Percentiles rank a stretch among this genome's conserved stretches.
These are phyloP conservation scores for Citrullus amarus DNA, from an alignment of 306 rosid species.

Conservation along the genomic window DNA sequence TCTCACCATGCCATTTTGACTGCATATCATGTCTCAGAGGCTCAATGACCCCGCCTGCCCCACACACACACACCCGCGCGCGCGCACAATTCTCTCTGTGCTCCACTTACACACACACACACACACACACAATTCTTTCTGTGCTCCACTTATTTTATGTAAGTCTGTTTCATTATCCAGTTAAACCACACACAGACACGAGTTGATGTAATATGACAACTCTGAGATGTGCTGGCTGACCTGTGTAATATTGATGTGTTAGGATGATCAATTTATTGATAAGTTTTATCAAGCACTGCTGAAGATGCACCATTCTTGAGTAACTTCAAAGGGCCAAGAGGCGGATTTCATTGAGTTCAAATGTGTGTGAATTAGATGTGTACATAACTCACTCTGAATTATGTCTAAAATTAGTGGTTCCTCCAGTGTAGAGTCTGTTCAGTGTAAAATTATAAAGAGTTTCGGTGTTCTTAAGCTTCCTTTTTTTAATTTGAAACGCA, in stretches of 20 bases:
- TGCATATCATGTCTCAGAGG: background rate
- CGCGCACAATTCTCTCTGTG: background rate
- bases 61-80: too few relatives aligned
- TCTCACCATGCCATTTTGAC: too few relatives aligned
- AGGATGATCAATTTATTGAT: constrained; percentile 88
- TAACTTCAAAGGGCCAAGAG: background rate
- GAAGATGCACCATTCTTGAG: constrained; percentile 49
- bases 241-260: constrained; percentile 3
- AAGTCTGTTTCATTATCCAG: background rate
- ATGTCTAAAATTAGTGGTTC: constrained; percentile 3
- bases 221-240: background rate
- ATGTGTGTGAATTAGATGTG: constrained; percentile 8
- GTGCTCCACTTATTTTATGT: background rate
- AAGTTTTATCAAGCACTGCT: constrained; percentile 53
- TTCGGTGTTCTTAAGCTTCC: background rate
- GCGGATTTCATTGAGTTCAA: background rate
- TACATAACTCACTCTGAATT: constrained; percentile 8
- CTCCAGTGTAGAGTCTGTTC: constrained; percentile 5
- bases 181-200: background rate
- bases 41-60: background rate
- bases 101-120: background rate
- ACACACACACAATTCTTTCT: too few relatives aligned
- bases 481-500: background rate
- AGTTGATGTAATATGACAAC: background rate
- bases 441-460: constrained; percentile 7